phyloP scores from a whole-genome alignment of 305 asterid species.

The Galium porrigens region DNA sequence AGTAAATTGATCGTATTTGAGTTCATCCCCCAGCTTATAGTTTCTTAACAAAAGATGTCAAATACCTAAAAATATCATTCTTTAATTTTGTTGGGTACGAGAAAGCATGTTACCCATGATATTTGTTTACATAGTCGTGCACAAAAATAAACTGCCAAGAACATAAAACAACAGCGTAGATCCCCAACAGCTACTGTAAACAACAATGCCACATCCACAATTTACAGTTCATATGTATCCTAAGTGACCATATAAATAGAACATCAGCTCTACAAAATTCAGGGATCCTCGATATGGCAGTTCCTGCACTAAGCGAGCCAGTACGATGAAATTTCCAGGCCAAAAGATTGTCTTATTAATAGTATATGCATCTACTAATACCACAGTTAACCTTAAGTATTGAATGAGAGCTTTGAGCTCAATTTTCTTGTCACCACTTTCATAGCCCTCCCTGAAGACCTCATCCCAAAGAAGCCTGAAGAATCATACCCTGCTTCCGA shows the following conservation, averaged over 20 bases:
- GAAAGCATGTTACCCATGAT: neutral
- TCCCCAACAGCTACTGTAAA: neutral
- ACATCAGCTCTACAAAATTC: conserved; percentile 23
- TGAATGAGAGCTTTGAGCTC: conserved; percentile 40
- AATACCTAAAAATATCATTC: neutral
- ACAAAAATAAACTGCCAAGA: neutral
- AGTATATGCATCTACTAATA: neutral
- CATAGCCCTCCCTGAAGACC: conserved; percentile 23
- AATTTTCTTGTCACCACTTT: conserved; percentile 41
- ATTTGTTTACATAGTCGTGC: neutral
- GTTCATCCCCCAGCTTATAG: too few species aligned
- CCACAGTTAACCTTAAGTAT: neutral
- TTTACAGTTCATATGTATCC: conserved; percentile 1
- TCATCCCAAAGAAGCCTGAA: conserved; percentile 31
- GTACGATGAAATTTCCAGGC: conserved; percentile 1
- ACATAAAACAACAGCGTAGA: neutral
- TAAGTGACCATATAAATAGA: neutral
- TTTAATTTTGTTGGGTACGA: neutral
- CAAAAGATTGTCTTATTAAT: neutral
- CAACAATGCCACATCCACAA: neutral
- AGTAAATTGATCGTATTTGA: too few species aligned
- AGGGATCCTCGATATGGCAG: conserved; percentile 14
- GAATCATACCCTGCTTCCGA: conserved; percentile 22
- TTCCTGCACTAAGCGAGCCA: neutral
- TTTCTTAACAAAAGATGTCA: neutral